Evolutionary conservation across 2,329 filamentous ascomycete species (phyloP).

Genomic region (Cordyceps cateniannulata): DNA sequence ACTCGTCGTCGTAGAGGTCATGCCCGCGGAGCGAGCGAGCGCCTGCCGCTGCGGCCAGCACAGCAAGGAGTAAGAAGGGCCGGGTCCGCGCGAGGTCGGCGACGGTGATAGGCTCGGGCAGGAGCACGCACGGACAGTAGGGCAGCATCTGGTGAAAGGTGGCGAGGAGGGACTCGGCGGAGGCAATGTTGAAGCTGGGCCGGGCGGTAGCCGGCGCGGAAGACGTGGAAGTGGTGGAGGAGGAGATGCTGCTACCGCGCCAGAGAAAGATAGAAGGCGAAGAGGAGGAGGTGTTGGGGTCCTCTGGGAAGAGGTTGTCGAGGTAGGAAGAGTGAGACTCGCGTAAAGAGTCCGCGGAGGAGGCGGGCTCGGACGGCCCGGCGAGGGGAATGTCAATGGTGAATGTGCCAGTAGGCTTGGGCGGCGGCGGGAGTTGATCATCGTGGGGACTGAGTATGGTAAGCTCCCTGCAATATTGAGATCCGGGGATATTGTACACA

Average conservation of each 20-base stretch:
- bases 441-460: conserved; percentile 11
- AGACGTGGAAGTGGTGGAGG: conserved; percentile 19
- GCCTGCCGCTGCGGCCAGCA: conserved; percentile 44
- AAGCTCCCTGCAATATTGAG: neutral
- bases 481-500: neutral
- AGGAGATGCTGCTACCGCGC: neutral
- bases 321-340: conserved; percentile 36
- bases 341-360: conserved; percentile 36
- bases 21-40: conserved; percentile 44
- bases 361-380: conserved; percentile 26
- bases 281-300: conserved; percentile 18
- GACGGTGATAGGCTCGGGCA: conserved; percentile 36
- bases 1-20: conserved; percentile 50
- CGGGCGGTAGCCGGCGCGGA: conserved; percentile 27
- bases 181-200: conserved; percentile 49
- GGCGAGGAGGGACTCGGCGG: conserved; percentile 39
- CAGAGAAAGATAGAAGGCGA: conserved; percentile 13
- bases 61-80: conserved; percentile 49
- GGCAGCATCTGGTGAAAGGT: conserved; percentile 38
- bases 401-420: conserved; percentile 43
- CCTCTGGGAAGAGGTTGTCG: conserved; percentile 31
- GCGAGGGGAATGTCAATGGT: conserved; percentile 46
- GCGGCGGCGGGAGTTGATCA: conserved; percentile 20
- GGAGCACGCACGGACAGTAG: conserved; percentile 38
- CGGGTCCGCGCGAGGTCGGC: conserved; percentile 35